A percentile compares a stretch with the other conserved stretches of the same genome.
phyloP scores from a whole-genome alignment of 768 basidiomycete genomes.

The Lepiota brunneoincarnata region DNA sequence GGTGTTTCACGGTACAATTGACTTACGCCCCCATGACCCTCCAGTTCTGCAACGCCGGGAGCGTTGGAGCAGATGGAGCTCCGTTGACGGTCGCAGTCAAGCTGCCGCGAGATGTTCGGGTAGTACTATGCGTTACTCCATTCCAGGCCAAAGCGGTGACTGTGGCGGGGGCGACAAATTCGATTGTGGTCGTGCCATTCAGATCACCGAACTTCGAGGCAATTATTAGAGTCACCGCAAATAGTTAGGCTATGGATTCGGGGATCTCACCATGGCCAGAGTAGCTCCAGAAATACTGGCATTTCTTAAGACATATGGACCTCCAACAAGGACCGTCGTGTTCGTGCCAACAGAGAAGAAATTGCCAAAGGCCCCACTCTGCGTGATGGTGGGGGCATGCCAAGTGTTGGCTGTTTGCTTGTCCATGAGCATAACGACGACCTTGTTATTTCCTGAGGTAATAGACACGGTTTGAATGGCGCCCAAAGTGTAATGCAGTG shows the following conservation, averaged over 20 bases:
- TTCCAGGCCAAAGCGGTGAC: conserved; percentile 42
- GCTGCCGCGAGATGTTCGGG: conserved; percentile 26
- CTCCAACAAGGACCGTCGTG: conserved; percentile 61
- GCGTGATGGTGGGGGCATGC: conserved; percentile 67
- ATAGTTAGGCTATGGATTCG: too few relatives aligned
- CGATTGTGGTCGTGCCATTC: conserved; percentile 44
- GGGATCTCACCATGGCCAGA: conserved; percentile 43
- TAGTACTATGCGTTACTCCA: conserved; percentile 21
- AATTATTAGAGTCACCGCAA: neutral
- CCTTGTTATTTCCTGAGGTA: conserved; percentile 29
- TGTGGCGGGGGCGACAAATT: conserved; percentile 37
- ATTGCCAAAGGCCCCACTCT: conserved; percentile 43
- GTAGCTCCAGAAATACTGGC: conserved; percentile 45
- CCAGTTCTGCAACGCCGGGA: conserved; percentile 42
- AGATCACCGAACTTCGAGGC: conserved; percentile 42
- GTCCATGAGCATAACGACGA: conserved; percentile 61
- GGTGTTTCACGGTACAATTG: too few relatives aligned
- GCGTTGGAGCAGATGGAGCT: conserved; percentile 13
- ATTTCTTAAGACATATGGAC: conserved; percentile 61
- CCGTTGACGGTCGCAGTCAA: conserved; percentile 24
- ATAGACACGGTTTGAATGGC: conserved; percentile 24
- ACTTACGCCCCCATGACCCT: conserved; percentile 43
- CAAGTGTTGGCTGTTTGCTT: conserved; percentile 64
- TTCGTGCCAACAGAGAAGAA: conserved; percentile 79
- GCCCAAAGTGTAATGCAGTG: conserved; percentile 42